Conservation (phyloP, 2,329 filamentous ascomycete species). For the Dactylellina sp. region DNA sequence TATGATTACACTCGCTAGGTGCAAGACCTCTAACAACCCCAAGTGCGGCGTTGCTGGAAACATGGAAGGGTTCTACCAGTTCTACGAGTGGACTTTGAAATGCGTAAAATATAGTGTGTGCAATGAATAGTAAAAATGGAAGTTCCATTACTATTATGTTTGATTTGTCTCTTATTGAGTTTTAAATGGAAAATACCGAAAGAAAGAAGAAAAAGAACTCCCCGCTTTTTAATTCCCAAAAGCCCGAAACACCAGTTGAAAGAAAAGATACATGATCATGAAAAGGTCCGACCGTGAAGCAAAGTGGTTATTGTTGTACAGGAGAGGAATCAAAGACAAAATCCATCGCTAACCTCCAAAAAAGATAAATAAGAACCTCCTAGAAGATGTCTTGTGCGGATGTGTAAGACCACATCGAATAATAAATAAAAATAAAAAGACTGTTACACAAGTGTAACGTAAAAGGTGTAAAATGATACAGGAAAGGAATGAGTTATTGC, state of each 20-base stretch:
- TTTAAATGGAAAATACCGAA: constrained; percentile 1
- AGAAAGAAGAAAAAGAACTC: constrained; percentile 34
- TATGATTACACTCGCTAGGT: neutral
- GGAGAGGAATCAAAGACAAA: constrained; percentile 17
- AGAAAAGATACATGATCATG: constrained; percentile 17
- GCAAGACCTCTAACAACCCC: neutral
- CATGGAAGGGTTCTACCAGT: too few relatives aligned
- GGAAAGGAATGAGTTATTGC: constrained; percentile 42
- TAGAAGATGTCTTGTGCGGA: constrained; percentile 3
- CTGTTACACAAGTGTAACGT: constrained; percentile 53
- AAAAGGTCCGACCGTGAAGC: constrained; percentile 30
- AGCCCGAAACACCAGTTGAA: constrained; percentile 39
- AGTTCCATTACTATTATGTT: constrained; percentile 52
- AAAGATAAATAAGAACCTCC: constrained; percentile 22
- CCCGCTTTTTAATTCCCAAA: constrained; percentile 45
- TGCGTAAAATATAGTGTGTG: neutral
- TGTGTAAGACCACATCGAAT: constrained; percentile 34
- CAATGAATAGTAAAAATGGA: constrained; percentile 43
- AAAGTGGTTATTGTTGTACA: constrained; percentile 45
- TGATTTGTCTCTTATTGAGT: constrained; percentile 13
- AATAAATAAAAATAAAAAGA: constrained; percentile 20
- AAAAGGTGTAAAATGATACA: constrained; percentile 47
- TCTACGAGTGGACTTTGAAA: neutral
- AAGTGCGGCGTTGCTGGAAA: neutral
- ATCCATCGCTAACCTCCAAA: constrained; percentile 51